Base-by-base conservation (phyloP, 2,329 filamentous ascomycete genomes). In the Nemania abortiva region DNA sequence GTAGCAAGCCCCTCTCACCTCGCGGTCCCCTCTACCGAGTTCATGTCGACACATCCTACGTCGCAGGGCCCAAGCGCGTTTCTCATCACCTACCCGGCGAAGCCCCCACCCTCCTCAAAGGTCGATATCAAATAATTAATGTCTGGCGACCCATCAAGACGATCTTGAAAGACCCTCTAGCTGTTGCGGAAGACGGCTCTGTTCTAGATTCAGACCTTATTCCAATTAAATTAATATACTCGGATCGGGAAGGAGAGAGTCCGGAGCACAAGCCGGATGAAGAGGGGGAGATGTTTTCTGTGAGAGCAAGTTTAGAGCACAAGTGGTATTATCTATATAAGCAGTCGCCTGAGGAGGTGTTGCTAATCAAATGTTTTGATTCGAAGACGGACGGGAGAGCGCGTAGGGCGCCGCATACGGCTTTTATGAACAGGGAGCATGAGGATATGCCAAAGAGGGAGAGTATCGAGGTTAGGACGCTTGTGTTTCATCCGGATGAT, bases 91-190 rank as follows among this genome's bases (percentile, higher is more conserved):
- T 37, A 52, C 24, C 39, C 52, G 29, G 37, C 37, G 37, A 39
- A 39, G 37, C 37, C 7, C 37, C 6, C 37, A 39, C 37, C 15
- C 37, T 39, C 37, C 37, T 39, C 15, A 39, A 39, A 39, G 37
- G 37, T 39, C 37, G 37, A 39, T 39, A 39, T 39, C 37, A 45
- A 47, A n/a, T 54, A 15, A 42, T 34, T 29, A 20, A 37, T 27
- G 61, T 63, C 18, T 64, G 62, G 62, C 62, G 62, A 34, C 62
- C 62, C 22, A 64, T 64, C 29, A 64, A 58, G 13, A 64, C 62
- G 31, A 64, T 64, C 42, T 58, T 64, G 53, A 64, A 58, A 24
- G 62, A 64, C 18, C 62, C 62, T 37, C 50, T 64, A 27, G 62
- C 53, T 34, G 62, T 64, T 37, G 62, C 47, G 1, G 62, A 64